Base-by-base conservation (phyloP, 2,329 filamentous ascomycete genomes). In the Bertia moriformis region DNA sequence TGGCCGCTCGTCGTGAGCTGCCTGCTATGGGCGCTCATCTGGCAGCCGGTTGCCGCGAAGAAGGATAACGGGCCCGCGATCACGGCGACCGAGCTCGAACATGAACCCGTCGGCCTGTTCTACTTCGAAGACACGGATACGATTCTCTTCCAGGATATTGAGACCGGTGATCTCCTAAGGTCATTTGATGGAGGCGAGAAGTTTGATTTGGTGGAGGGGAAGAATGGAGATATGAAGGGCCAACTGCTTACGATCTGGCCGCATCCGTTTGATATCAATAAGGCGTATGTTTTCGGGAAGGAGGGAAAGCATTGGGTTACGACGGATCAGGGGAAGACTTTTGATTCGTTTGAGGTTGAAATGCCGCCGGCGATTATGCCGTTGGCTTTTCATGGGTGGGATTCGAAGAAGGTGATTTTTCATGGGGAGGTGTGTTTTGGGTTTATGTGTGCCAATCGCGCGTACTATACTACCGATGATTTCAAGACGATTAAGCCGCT, bases 71-170 rank as follows among this genome's bases (percentile, higher is more conserved):
- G 67, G 38, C 88, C 88, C 18, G 67, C 67, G 41, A 69, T 94
- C 50, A 66, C 69, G 44, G 62, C 67, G 42, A 82, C 65, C 39
- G 59, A 69, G 37, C 83, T 95, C 60, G 65, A 81, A 35, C 66
- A 77, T 49, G 59, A 67, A 40, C 83, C 86, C 1, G 55, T 62
- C 40, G 77, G 78, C 54, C 64, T 95, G 46, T 82, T 83, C 61
- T 98, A 94, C 61, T 96, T 98, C 54, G 80, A 91, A 52, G 84
- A 89, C 56, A 88, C 84, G 47, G 80, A 94, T 55, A 73, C 82
- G 39, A 67, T 93, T 42, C 60, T 96, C 36, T 78, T 86, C 53
- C 77, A 81, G 49, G 83, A 93, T 54, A 52, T 64, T 38, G 57
- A 67, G 13, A 69, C 70, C 30, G 67, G 70, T 43, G 75, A 74